Evolutionary conservation across 2,329 filamentous ascomycete species (phyloP), one percentile per base, ranked within the genome.

Genomic region (Ustulina deusta): DNA sequence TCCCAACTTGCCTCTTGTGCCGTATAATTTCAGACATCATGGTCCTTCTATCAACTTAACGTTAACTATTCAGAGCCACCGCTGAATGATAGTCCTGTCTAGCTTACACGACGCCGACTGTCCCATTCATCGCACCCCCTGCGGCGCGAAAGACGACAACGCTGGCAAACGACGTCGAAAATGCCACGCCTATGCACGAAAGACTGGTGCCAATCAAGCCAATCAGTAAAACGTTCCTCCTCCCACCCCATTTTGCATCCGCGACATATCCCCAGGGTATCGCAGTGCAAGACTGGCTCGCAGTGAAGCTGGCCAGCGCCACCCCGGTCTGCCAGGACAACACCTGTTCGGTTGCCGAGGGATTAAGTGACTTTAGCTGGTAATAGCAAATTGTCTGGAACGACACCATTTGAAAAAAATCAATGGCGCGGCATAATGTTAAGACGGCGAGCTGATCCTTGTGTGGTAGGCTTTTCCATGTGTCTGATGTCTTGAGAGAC

Each of bases 241-340:
- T 36, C n/a, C 34, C 52, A 38, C 52, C 52, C 34, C 52, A 55
- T 40, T 40, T 55, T 4, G 52, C 52, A 40, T 55, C 52, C 20
- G 52, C 52, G 5, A 55, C 52, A 55, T 55, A 40, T 25, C 52
- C 52, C 52, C 52, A 56, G 6, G 52, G 52, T 56, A 56, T 56
- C 52, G 52, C 32, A 6, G 52, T 56, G 11, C 34, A 56, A 38
- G 34, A 22, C 36, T 56, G 52, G 20, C 52, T 56, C 1, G 52
- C 34, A 20, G 34, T 40, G 22, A 56, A 56, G 34, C 52, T 56
- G 5, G 52, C 34, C 13, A 42, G 34, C 6, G 52, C 34, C 11
- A 40, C 52, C 6, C 20, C 52, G 0, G 34, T 56, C 34, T 56
- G 52, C 52, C 52, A 56, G 52, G 34, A 56, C 34, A 56, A 10